Evolutionary conservation across 2,329 filamentous ascomycete species (phyloP), one percentile per base, ranked within the genome.

Genomic region (Fusarium staphyleae): DNA sequence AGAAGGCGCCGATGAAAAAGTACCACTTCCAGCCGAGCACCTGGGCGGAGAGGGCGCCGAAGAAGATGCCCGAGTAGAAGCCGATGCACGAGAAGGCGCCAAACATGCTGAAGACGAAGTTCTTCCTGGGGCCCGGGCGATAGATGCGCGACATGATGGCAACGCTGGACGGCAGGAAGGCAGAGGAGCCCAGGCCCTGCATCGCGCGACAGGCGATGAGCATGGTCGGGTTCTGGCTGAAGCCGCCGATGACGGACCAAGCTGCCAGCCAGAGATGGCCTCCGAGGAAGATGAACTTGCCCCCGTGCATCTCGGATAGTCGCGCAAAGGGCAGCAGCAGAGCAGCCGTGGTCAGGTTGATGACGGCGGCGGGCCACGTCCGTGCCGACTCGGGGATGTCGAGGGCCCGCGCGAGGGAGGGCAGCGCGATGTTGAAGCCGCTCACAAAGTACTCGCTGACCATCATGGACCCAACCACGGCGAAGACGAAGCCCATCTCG

Each of bases 381-480:
- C 68, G 81, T 63, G 67, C 85, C 34, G 68, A 79, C 67, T 72
- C 78, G 0, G 89, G 83, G 33, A 95, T 91, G 32, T 84, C 48
- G 4, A 95, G 78, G 1, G 84, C 79, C 10, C 72, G 68, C 10
- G 84, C 77, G 3, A 95, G 71, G 0, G 83, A 84, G 1, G 90
- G 90, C 0, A 93, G 72, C 19, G 93, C 82, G 60, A 89, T 87
- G 53, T 82, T 83, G 70, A 93, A 95, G 26, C 91, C 91, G 39
- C 87, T 89, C 43, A 93, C 82, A 68, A 88, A 89, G 72, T 87
- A 93, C 74, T 93, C 89, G 62, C 82, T 78, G 64, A 88, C 78
- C 55, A 87, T 81, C 74, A 87, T 86, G 37, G 84, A 87, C 56
- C 83, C 80, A 11, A 87, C 73, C 15, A 88, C 76, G 0, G 83